Evolutionary conservation across 805 yeast species (phyloP), one percentile per base, ranked within the genome.

Genomic region (Teunomyces tritomae): DNA sequence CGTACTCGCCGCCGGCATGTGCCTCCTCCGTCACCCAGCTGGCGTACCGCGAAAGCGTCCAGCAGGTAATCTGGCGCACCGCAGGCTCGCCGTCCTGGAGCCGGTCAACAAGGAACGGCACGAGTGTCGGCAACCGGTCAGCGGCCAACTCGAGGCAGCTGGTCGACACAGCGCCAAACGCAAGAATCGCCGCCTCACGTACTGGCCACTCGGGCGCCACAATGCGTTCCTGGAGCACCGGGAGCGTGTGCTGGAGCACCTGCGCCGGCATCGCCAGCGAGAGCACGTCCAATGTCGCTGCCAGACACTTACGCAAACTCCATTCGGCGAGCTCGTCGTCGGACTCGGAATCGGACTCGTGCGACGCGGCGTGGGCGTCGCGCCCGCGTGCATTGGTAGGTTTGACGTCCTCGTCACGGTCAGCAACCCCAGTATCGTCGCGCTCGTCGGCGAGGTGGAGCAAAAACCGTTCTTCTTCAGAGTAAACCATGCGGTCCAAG

Each of bases 151-250:
- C 88, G 40, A 85, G 73, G 55, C 96, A 90, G 54, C 96, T 95
- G 56, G 86, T 91, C 32, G 96, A 88, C 59, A 92, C 84, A 27
- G 98, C 98, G 52, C 99, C 99, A 61, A 94, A 78, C 1, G 98
- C 97, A 41, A 94, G 73, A 26, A 94, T 91, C 1, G 97, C 84
- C 5, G 97, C 94, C 65, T 94, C 99, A 50, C 97, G 79, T 7
- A 87, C 80, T 20, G 87, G 89, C 99, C 99, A 94, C 50, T 85
- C 80, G 3, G 74, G 69, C 3, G 89, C 79, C 7, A 78, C 77
- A 45, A 94, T 81, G 46, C 83, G 80, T 40, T 81, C 83, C 64
- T 87, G 85, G 48, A 94, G 72, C 10, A 84, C 70, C 2, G 99
- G 97, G 52, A 92, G 76, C 1, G 88, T 77, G 9, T 80, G 72